Evolutionary conservation across 2,329 filamentous ascomycete species (phyloP).

Genomic region (Trichoderma guizhouense): DNA sequence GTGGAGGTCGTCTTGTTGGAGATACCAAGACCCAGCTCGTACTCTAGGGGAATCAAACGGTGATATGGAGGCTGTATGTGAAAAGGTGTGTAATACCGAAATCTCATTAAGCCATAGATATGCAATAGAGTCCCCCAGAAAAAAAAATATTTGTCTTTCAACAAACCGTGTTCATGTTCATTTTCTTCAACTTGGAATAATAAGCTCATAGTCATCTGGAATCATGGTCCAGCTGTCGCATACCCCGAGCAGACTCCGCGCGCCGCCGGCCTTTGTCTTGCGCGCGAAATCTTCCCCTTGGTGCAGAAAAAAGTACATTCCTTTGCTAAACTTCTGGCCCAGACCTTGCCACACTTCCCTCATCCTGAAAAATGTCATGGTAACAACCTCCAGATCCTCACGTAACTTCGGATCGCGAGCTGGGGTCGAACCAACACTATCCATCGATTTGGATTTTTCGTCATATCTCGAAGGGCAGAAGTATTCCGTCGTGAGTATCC

Average conservation of each 20-base stretch:
- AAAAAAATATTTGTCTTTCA: neutral
- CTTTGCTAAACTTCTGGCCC: conserved; percentile 24
- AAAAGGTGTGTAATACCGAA: neutral
- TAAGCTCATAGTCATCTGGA: conserved; percentile 7
- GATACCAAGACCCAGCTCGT: conserved; percentile 17
- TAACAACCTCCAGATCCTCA: conserved; percentile 24
- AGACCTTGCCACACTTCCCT: conserved; percentile 20
- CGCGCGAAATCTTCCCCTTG: conserved; percentile 18
- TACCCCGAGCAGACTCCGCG: conserved; percentile 19
- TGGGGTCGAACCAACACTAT: neutral
- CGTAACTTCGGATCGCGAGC: conserved; percentile 20
- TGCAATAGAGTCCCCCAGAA: neutral
- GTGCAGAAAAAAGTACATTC: conserved; percentile 22
- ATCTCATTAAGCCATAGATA: neutral
- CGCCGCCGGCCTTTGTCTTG: conserved; percentile 20
- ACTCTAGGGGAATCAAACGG: neutral
- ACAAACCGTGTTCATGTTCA: neutral
- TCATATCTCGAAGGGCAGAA: conserved; percentile 10
- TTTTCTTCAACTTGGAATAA: neutral
- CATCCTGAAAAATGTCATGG: conserved; percentile 19
- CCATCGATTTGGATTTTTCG: neutral
- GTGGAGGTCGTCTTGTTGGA: conserved; percentile 27
- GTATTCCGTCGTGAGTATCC: conserved; percentile 25
- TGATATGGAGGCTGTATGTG: neutral
- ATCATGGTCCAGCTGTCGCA: conserved; percentile 24